These are phyloP conservation scores for Psilocybe mexicana DNA, from an alignment of 1,284 basidiomycete species.

Conservation along the genomic window DNA sequence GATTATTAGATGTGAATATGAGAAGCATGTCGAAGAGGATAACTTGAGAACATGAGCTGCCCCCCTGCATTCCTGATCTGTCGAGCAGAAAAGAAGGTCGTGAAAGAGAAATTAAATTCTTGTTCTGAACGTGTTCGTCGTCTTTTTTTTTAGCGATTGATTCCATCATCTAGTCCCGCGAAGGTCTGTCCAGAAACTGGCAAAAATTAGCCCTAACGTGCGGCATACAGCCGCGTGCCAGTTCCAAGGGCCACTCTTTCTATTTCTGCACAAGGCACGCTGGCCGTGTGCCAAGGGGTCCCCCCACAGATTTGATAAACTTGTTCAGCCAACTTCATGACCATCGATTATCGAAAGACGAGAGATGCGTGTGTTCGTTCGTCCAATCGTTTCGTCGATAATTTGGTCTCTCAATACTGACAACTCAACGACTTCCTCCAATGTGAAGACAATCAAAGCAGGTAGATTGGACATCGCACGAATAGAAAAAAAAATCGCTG, in stretches of 20 bases:
- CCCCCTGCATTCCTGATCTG: neutral
- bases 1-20: neutral
- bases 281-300: slow-evolving; percentile 9
- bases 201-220: slow-evolving; percentile 21
- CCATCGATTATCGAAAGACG: neutral
- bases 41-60: slow-evolving; percentile 2
- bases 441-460: neutral
- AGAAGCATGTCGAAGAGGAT: slow-evolving; percentile 7
- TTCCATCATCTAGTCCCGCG: neutral
- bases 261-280: slow-evolving; percentile 22
- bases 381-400: neutral
- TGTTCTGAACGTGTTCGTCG: neutral
- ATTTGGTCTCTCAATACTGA: neutral
- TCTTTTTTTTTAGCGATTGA: neutral
- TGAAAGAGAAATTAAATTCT: neutral
- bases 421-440: neutral
- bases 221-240: slow-evolving; percentile 23
- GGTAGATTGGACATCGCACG: neutral
- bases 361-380: neutral
- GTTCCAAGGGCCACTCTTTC: slow-evolving; percentile 19
- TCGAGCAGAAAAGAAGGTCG: neutral
- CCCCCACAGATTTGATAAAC: slow-evolving; percentile 1
- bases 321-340: too few species aligned
- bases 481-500: slow-evolving; percentile 1
- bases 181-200: slow-evolving; percentile 7